Conservation (phyloP, 768 basidiomycete species). For the Rhodotorula toruloides region DNA sequence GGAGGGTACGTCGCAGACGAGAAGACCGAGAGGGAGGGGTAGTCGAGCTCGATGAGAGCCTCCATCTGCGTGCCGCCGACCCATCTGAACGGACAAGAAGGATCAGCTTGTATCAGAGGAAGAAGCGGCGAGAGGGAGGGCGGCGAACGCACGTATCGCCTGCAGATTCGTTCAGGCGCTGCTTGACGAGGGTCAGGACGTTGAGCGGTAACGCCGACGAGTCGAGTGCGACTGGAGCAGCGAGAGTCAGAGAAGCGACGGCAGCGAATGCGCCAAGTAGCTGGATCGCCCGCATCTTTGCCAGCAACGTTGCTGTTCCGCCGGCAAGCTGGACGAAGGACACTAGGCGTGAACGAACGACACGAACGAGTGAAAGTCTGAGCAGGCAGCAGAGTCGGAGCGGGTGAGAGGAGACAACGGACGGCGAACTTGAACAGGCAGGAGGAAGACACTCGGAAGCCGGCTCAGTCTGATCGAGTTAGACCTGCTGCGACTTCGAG, state of each 20-base stretch:
- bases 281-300: too few relatives aligned
- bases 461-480: too few relatives aligned
- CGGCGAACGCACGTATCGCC: slow-evolving; percentile 18
- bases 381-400: too few relatives aligned
- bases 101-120: neutral
- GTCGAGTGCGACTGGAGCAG: neutral
- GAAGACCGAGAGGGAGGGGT: slow-evolving; percentile 53
- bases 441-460: too few relatives aligned
- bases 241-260: neutral
- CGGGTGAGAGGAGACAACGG: too few relatives aligned
- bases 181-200: neutral
- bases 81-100: slow-evolving; percentile 51
- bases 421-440: too few relatives aligned
- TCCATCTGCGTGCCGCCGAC: slow-evolving; percentile 54
- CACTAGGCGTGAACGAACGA: too few relatives aligned
- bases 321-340: too few relatives aligned
- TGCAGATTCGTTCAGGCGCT: neutral
- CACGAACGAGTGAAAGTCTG: too few relatives aligned
- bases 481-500: too few relatives aligned
- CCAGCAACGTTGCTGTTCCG: too few relatives aligned
- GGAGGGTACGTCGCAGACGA: slow-evolving; percentile 40
- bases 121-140: neutral
- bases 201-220: neutral
- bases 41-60: slow-evolving; percentile 55
- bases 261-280: neutral